A percentile compares a stretch with the other conserved stretches of the same genome.
Conservation (phyloP, 768 basidiomycete genomes). For the Clitopilus passeckerianus region DNA sequence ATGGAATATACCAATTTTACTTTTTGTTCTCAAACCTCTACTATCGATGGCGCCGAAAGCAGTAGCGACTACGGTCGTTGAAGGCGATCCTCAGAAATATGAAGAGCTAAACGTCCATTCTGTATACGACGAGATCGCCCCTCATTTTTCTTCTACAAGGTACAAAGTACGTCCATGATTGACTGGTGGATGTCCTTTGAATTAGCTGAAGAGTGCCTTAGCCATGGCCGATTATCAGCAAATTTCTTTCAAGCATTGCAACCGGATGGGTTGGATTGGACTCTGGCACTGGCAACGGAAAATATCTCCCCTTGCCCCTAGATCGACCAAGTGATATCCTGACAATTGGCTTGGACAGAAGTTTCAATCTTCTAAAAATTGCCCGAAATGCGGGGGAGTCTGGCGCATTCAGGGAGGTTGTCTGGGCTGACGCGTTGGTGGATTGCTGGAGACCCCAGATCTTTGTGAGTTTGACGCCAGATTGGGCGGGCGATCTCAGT, state of each 20-base stretch:
- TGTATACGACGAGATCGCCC: slow-evolving; percentile 81
- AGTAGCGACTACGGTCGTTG: slow-evolving; percentile 35
- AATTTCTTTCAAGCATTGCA: slow-evolving; percentile 67
- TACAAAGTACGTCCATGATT: slow-evolving; percentile 61
- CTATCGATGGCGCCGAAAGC: slow-evolving; percentile 14
- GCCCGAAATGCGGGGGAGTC: slow-evolving; percentile 59
- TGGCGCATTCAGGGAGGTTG: slow-evolving; percentile 55
- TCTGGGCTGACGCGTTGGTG: slow-evolving; percentile 75
- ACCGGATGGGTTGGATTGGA: slow-evolving; percentile 86
- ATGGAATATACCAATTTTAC: slow-evolving; percentile 11
- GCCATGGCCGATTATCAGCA: slow-evolving; percentile 88
- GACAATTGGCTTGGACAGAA: slow-evolving; percentile 85
- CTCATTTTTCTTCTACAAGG: slow-evolving; percentile 84
- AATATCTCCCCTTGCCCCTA: slow-evolving; percentile 79
- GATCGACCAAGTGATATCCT: slow-evolving; percentile 56
- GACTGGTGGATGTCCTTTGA: slow-evolving; percentile 1
- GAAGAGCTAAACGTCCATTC: slow-evolving; percentile 76
- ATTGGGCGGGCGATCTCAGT: no score
- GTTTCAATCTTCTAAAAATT: slow-evolving; percentile 70
- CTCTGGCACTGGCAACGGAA: slow-evolving; percentile 95
- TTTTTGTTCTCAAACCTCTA: slow-evolving; percentile 4
- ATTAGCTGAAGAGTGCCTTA: slow-evolving; percentile 18
- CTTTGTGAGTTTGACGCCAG: slow-evolving; percentile 51
- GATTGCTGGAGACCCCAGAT: slow-evolving; percentile 69
- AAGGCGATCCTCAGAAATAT: slow-evolving; percentile 51